Percentiles rank a stretch among this genome's conserved stretches.
Evolutionary conservation across 305 asterid species (phyloP).

Genomic region (Andrographis paniculata): DNA sequence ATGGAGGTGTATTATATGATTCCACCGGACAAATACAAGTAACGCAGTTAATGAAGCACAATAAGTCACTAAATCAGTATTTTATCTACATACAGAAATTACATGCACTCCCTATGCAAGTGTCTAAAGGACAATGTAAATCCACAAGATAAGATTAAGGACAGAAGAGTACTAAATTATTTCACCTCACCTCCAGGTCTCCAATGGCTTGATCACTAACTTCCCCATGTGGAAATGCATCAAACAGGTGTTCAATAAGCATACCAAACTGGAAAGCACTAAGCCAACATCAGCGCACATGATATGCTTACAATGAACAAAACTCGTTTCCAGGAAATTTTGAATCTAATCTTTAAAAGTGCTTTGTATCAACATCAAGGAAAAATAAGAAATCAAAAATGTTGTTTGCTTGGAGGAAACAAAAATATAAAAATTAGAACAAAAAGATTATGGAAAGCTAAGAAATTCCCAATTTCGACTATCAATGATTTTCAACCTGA

Average conservation of each 20-base stretch:
- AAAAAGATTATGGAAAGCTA: no score
- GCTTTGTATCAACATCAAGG: slow-evolving; percentile 3
- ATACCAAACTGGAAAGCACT: slow-evolving; percentile 71
- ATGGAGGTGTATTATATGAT: no score
- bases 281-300: slow-evolving; percentile 19
- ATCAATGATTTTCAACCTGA: neutral
- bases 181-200: slow-evolving; percentile 70
- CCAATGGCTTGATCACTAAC: slow-evolving; percentile 72
- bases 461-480: neutral
- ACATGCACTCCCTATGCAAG: slow-evolving; percentile 13
- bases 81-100: slow-evolving; percentile 3
- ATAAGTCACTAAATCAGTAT: no score
- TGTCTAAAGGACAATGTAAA: neutral
- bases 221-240: slow-evolving; percentile 57
- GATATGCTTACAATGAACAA: no score
- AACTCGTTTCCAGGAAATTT: no score
- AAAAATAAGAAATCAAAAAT: no score
- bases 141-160: slow-evolving; percentile 11
- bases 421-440: no score
- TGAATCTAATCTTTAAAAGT: neutral
- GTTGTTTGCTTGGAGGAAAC: no score
- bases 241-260: slow-evolving; percentile 83
- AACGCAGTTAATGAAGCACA: no score
- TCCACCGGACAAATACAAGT: no score
- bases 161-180: neutral